Conservation (phyloP, 1,284 basidiomycete genomes). For the Ceratobasidium sp. region DNA sequence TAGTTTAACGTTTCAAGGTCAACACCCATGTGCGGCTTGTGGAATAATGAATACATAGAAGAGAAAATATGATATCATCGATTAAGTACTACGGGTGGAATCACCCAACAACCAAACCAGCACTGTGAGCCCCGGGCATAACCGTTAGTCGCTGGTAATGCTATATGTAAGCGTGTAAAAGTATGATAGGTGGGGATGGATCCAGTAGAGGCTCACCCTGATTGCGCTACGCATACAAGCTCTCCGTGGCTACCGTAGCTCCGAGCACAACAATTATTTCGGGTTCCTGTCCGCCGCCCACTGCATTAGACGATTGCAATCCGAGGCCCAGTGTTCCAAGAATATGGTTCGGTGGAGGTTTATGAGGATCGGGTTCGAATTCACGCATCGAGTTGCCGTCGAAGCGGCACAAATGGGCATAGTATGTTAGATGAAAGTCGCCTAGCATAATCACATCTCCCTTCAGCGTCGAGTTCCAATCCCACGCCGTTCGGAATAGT, state of each 20-base stretch:
- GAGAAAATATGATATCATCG: too few relatives aligned
- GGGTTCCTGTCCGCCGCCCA: background rate
- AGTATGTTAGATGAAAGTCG: background rate
- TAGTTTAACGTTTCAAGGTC: too few relatives aligned
- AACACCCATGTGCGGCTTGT: too few relatives aligned
- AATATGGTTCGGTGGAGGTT: background rate
- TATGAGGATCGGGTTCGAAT: background rate
- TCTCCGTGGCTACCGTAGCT: background rate
- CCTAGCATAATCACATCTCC: slow-evolving; percentile 20
- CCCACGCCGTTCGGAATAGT: background rate
- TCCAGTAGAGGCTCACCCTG: too few relatives aligned
- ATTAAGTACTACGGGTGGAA: too few relatives aligned
- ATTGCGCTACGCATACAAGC: too few relatives aligned
- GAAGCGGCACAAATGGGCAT: background rate
- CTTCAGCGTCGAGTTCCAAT: slow-evolving; percentile 19
- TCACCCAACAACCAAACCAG: too few relatives aligned
- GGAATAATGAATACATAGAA: too few relatives aligned
- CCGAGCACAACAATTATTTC: background rate
- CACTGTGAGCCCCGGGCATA: too few relatives aligned
- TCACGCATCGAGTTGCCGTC: slow-evolving; percentile 6
- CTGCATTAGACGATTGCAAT: background rate
- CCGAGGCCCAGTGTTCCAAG: slow-evolving; percentile 7
- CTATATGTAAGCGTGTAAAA: too few relatives aligned
- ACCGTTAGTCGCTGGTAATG: too few relatives aligned
- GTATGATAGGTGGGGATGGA: too few relatives aligned